Evolutionary conservation across 1,139 yeast species (phyloP), one percentile per base, ranked within the genome.

Genomic region (Protomyces inouyei): DNA sequence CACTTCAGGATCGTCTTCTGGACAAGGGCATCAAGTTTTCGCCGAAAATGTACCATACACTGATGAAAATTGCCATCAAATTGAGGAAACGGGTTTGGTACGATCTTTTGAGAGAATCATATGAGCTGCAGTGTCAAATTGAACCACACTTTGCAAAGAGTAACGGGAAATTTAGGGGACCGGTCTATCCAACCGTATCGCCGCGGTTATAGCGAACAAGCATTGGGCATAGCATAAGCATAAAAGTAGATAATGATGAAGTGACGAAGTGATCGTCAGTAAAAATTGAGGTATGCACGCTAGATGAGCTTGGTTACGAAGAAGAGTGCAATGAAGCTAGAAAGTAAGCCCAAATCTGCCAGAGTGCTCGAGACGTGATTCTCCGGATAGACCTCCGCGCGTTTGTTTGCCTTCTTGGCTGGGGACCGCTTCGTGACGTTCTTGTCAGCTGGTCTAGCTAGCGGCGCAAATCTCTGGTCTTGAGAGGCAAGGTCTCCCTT

Each of bases 401-500:
- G 43, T n/a, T 9, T 37, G 14, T n/a, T 37, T 37, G 43, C 16
- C 18, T 37, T 37, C 43, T n/a, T 37, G 32, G 32, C 8, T 28
- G 32, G 8, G 8, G 32, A 28, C 43, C 43, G 43, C 43, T 37
- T 37, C 16, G 43, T 14, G 16, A 14, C 9, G 9, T 37, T 12
- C 43, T 37, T 37, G 16, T 14, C 43, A 37, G 5, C 16, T n/a
- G 14, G 14, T 37, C 5, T 5, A 12, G 43, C 9, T 9, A 37
- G 16, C 16, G 48, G 48, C 3, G 5, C 12, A 18, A 16, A 43
- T 18, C 16, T 12, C 16, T 43, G 21, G 12, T 21, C 23, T n/a
- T 43, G 52, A 3, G 28, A 37, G 70, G 87, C 95, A 43, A 88
- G 82, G 4, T 88, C 82, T 1, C 89, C 89, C 66, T 87, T 84